Conservation (phyloP, 1,139 yeast species). For the Kodamaea derodonti region DNA sequence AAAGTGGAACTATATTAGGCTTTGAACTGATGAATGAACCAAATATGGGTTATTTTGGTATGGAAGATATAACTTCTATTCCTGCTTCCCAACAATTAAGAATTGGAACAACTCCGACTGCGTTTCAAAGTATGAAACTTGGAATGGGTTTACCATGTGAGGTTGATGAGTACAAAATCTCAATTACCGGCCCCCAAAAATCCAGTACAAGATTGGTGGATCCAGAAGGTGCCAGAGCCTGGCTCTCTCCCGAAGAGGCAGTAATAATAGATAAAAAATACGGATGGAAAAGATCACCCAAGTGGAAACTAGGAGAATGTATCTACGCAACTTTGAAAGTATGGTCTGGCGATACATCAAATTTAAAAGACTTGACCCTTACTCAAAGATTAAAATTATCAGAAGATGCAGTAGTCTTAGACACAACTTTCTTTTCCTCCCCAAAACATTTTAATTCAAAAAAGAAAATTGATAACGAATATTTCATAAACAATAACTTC, state of each 20-base stretch:
- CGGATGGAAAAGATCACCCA: slow-evolving; percentile 61
- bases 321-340: slow-evolving; percentile 76
- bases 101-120: slow-evolving; percentile 67
- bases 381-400: not conserved
- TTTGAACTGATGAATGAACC: slow-evolving; percentile 91
- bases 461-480: slow-evolving; percentile 40
- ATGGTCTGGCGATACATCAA: slow-evolving; percentile 47
- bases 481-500: slow-evolving; percentile 61
- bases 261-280: slow-evolving; percentile 50
- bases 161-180: slow-evolving; percentile 63
- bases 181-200: slow-evolving; percentile 72
- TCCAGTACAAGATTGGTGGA: slow-evolving; percentile 54
- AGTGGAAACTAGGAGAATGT: slow-evolving; percentile 74
- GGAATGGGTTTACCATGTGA: slow-evolving; percentile 72
- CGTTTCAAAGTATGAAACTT: slow-evolving; percentile 52
- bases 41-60: slow-evolving; percentile 60
- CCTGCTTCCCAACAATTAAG: slow-evolving; percentile 56
- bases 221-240: slow-evolving; percentile 64
- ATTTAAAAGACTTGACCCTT: not conserved
- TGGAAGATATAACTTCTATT: slow-evolving; percentile 39
- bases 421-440: slow-evolving; percentile 3
- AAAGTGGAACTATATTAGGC: slow-evolving; percentile 58
- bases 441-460: not conserved
- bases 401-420: not conserved
- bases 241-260: slow-evolving; percentile 53